These are phyloP conservation scores for Emergomyces africanus DNA, from an alignment of 2,329 filamentous ascomycete genomes.

Conservation along the genomic window DNA sequence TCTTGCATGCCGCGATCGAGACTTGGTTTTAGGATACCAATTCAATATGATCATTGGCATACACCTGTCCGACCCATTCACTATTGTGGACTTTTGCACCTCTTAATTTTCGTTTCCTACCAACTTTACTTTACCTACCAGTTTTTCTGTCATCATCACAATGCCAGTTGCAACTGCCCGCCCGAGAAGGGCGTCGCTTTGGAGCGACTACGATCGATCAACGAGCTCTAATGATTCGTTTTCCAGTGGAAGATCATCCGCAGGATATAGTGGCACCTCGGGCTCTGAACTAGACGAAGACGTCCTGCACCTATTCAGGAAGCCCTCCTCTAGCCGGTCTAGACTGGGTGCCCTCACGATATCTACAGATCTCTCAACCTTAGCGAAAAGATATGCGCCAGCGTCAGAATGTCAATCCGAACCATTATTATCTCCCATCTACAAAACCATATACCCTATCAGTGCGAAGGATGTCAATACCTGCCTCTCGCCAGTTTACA, in stretches of 20 bases:
- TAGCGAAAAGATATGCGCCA: not conserved
- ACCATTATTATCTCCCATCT: not conserved
- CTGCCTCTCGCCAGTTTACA: not conserved
- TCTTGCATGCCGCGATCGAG: not conserved
- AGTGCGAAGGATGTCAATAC: not conserved
- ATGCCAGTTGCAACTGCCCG: not conserved
- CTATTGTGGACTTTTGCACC: not conserved
- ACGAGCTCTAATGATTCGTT: not conserved
- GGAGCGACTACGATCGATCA: not conserved
- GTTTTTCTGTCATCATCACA: not conserved
- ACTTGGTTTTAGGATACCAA: not conserved
- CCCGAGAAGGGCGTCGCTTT: not conserved
- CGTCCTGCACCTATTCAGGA: not conserved
- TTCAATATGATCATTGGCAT: not conserved
- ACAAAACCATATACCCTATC: constrained; percentile 1
- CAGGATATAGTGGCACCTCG: not conserved
- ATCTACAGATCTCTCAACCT: not conserved
- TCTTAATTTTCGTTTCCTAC: not conserved
- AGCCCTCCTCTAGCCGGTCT: not conserved
- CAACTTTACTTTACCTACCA: not conserved
- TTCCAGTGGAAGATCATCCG: not conserved
- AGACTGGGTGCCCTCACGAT: not conserved
- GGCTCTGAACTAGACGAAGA: not conserved
- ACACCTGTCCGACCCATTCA: not conserved
- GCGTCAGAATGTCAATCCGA: not conserved